Percentiles rank a stretch among this genome's conserved stretches.
Conservation (phyloP, 2,329 filamentous ascomycete genomes). For the Alternaria sp. region DNA sequence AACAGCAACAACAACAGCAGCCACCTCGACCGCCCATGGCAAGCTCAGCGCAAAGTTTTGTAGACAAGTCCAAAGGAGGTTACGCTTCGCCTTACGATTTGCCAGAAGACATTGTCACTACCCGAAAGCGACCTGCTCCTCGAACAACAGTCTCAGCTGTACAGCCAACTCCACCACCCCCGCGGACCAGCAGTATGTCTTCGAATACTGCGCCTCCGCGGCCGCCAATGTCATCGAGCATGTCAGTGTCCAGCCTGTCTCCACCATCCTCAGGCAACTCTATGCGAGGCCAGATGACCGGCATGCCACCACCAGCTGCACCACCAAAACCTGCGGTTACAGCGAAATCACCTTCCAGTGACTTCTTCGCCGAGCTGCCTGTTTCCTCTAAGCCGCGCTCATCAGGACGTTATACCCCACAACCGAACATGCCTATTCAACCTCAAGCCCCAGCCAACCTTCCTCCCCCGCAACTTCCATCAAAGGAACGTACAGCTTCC, state of each 20-base stretch:
- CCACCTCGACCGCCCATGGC: constrained; percentile 62
- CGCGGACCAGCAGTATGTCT: constrained; percentile 68
- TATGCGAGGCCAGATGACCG: constrained; percentile 42
- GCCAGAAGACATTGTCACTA: constrained; percentile 84
- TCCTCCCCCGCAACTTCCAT: constrained; percentile 35
- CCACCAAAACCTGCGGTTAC: constrained; percentile 40
- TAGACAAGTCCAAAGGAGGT: constrained; percentile 86
- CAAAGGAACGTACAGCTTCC: constrained; percentile 48
- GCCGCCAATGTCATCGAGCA: constrained; percentile 40
- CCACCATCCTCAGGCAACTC: constrained; percentile 54
- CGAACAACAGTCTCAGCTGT: constrained; percentile 39
- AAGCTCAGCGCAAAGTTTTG: constrained; percentile 75
- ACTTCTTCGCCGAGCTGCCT: constrained; percentile 61
- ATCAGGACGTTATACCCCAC: constrained; percentile 53
- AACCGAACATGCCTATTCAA: constrained; percentile 40
- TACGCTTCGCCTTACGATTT: constrained; percentile 96
- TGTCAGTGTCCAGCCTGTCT: constrained; percentile 49
- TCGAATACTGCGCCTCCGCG: constrained; percentile 30
- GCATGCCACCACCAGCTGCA: constrained; percentile 35
- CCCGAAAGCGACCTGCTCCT: constrained; percentile 63
- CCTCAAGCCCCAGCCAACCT: constrained; percentile 35
- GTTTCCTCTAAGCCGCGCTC: constrained; percentile 53
- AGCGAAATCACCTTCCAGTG: constrained; percentile 45
- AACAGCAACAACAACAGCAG: constrained; percentile 45
- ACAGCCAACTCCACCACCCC: constrained; percentile 61